These are phyloP conservation scores for Arachis monticola DNA, from an alignment of 331 rosid genomes.

Conservation along the genomic window DNA sequence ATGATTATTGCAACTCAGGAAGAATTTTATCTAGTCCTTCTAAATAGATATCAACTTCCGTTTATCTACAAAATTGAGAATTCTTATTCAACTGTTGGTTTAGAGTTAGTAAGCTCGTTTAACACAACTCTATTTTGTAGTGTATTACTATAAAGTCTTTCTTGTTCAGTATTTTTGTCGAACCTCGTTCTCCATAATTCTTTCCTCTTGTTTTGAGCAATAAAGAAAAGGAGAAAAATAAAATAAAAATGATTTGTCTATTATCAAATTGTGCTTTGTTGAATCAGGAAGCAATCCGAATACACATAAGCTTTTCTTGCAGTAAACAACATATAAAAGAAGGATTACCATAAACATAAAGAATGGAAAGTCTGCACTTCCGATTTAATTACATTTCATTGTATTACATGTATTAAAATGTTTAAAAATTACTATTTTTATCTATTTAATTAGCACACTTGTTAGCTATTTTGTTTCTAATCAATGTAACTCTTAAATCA, in stretches of 20 bases:
- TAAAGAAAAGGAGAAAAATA: neutral
- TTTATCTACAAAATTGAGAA: conserved; percentile 6
- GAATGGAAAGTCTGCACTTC: neutral
- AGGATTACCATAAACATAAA: neutral
- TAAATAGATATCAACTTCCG: too few species aligned
- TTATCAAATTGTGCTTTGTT: neutral
- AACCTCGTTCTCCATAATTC: neutral
- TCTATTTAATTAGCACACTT: too few species aligned
- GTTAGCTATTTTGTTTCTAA: too few species aligned
- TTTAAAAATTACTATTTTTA: too few species aligned
- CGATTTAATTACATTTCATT: too few species aligned
- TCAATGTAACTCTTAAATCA: too few species aligned
- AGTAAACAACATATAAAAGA: neutral
- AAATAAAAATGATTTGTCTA: neutral
- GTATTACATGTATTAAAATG: too few species aligned
- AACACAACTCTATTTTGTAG: neutral
- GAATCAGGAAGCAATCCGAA: neutral
- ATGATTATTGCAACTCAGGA: too few species aligned
- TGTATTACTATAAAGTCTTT: too few species aligned
- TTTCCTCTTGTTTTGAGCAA: neutral
- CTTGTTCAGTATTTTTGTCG: neutral
- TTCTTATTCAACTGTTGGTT: neutral
- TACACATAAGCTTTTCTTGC: neutral
- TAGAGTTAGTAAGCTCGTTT: conserved; percentile 8
- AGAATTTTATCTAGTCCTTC: too few species aligned